Evolutionary conservation across 192 early-diverging fungal genomes (phyloP).

Genomic region (Coemansia sp.): DNA sequence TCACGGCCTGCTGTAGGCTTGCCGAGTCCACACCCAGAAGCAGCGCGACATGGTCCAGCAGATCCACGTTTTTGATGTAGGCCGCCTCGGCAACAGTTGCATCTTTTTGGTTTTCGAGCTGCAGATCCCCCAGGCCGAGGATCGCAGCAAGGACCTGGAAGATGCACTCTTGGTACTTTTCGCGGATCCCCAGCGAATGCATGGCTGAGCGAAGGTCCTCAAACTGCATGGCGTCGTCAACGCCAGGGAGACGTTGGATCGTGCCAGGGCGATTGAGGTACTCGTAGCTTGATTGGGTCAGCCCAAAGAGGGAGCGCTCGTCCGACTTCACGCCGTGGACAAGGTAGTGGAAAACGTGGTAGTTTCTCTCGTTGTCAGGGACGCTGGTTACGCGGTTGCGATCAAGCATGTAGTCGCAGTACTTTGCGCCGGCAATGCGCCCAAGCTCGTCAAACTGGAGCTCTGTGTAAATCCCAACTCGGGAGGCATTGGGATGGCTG

Average conservation of each 20-base stretch:
- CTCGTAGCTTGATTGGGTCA: constrained; percentile 64
- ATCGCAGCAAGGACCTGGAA: constrained; percentile 85
- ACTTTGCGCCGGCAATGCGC: constrained; percentile 82
- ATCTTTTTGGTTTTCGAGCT: constrained; percentile 72
- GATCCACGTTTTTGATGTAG: constrained; percentile 75
- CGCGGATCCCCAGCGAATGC: constrained; percentile 84
- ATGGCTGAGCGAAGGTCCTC: constrained; percentile 76
- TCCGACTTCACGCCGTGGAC: constrained; percentile 78
- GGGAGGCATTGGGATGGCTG: constrained; percentile 76
- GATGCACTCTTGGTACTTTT: constrained; percentile 79
- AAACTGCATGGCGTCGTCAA: constrained; percentile 65
- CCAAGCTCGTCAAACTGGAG: constrained; percentile 92
- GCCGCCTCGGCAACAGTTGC: constrained; percentile 73
- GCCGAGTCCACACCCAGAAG: constrained; percentile 81
- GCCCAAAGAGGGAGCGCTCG: constrained; percentile 72
- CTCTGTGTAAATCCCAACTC: constrained; percentile 83
- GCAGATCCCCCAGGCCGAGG: constrained; percentile 84
- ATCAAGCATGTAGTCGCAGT: constrained; percentile 87
- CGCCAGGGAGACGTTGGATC: constrained; percentile 56
- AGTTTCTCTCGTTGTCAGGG: constrained; percentile 75
- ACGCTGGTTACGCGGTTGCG: constrained; percentile 72
- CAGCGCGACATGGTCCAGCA: constrained; percentile 77
- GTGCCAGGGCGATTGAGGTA: constrained; percentile 46
- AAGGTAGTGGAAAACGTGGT: constrained; percentile 95
- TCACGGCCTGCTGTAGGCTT: constrained; percentile 76